These are phyloP conservation scores for Rutstroemia sp. DNA, from an alignment of 2,329 filamentous ascomycete genomes.

Conservation along the genomic window DNA sequence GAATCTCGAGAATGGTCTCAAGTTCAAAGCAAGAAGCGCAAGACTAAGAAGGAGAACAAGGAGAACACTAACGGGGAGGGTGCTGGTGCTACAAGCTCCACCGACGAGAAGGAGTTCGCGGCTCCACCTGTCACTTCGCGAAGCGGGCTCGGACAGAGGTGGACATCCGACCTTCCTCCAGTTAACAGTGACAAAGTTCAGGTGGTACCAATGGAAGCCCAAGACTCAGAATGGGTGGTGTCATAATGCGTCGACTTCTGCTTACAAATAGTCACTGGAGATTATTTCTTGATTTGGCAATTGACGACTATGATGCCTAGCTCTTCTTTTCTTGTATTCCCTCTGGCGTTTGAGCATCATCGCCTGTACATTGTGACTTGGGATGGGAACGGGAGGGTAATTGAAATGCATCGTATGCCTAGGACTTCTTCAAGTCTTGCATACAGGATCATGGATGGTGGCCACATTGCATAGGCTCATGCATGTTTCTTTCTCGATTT, in stretches of 20 bases:
- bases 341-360: conserved; percentile 9
- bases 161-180: conserved; percentile 15
- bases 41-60: conserved; percentile 17
- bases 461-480: conserved; percentile 10
- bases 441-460: conserved; percentile 7
- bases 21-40: conserved; percentile 37
- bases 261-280: not conserved
- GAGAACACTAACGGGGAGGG: conserved; percentile 19
- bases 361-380: conserved; percentile 6
- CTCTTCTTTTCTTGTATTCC: conserved; percentile 5
- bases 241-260: conserved; percentile 13
- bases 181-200: conserved; percentile 15
- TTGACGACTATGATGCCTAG: not conserved
- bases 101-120: conserved; percentile 18
- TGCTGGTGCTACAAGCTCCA: conserved; percentile 10
- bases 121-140: conserved; percentile 16
- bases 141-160: conserved; percentile 21
- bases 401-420: conserved; percentile 6
- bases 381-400: conserved; percentile 1
- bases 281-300: not conserved
- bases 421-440: conserved; percentile 6
- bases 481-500: conserved; percentile 1
- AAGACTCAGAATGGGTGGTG: conserved; percentile 29
- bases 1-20: conserved; percentile 51
- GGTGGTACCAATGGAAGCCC: conserved; percentile 13